phyloP scores from a whole-genome alignment of 2,329 filamentous ascomycete species.

The Botrytis cinerea region DNA sequence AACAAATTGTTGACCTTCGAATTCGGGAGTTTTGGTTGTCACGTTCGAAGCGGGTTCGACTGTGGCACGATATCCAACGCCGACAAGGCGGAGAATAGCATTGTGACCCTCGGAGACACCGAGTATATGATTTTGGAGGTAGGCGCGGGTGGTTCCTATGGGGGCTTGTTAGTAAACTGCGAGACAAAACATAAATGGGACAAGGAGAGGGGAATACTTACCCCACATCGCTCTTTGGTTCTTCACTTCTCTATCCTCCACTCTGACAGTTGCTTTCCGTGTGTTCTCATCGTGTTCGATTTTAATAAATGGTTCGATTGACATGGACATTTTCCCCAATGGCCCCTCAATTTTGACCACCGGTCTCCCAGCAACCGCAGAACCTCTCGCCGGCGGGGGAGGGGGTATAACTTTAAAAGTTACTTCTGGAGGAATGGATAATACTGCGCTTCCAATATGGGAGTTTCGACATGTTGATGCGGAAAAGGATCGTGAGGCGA shows the following conservation, averaged over 20 bases:
- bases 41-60: conserved; percentile 68
- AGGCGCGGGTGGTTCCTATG: conserved; percentile 83
- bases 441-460: conserved; percentile 80
- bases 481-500: conserved; percentile 64
- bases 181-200: background rate
- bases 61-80: conserved; percentile 90
- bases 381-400: conserved; percentile 29
- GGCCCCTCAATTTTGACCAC: conserved; percentile 79
- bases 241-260: conserved; percentile 67
- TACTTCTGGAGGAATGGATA: conserved; percentile 82
- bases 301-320: conserved; percentile 76
- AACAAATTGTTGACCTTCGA: conserved; percentile 82
- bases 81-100: conserved; percentile 87
- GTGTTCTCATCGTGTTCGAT: conserved; percentile 66
- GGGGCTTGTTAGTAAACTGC: conserved; percentile 5
- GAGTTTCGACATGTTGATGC: conserved; percentile 67
- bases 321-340: conserved; percentile 73
- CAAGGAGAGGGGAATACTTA: conserved; percentile 43
- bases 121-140: conserved; percentile 85
- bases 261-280: conserved; percentile 65
- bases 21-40: conserved; percentile 65
- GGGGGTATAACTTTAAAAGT: conserved; percentile 71
- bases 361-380: conserved; percentile 54
- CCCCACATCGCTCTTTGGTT: conserved; percentile 96
- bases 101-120: conserved; percentile 97